Percentiles rank a stretch among this genome's conserved stretches.
These are phyloP conservation scores for Aspergillus flavus DNA, from an alignment of 2,329 filamentous ascomycete species.

Conservation along the genomic window DNA sequence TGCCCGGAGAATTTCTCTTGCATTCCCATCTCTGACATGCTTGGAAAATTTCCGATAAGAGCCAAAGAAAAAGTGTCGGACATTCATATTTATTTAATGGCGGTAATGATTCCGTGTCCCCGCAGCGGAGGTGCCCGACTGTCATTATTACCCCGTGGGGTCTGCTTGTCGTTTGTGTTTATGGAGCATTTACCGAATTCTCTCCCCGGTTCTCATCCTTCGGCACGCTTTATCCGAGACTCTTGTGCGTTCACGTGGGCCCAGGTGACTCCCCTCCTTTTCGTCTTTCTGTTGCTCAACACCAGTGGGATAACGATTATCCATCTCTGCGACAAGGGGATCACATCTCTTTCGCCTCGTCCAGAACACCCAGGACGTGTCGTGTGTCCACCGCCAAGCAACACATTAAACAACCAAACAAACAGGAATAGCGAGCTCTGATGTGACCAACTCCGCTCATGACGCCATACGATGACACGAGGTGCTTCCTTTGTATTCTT, in stretches of 20 bases:
- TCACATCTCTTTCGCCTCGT: background rate
- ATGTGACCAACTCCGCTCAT: background rate
- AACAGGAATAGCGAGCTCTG: background rate
- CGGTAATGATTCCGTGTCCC: background rate
- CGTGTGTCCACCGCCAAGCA: background rate
- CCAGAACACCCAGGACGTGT: background rate
- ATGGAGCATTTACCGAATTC: background rate
- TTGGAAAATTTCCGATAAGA: background rate
- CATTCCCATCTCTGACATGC: background rate
- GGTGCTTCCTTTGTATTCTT: background rate
- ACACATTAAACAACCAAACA: background rate
- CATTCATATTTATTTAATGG: background rate
- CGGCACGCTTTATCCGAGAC: background rate
- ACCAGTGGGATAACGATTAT: too few species aligned
- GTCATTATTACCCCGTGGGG: background rate
- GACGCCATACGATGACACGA: background rate
- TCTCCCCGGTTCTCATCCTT: background rate
- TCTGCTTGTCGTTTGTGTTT: background rate
- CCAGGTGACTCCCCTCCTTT: background rate
- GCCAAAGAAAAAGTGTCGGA: background rate
- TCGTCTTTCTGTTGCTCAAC: too few species aligned
- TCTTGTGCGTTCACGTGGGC: background rate
- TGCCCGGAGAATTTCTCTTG: background rate
- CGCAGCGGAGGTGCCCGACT: background rate
- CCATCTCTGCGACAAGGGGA: background rate